These are phyloP conservation scores for Phytophthora megakarya DNA, from an alignment of 352 stramenopile genomes.

Conservation along the genomic window DNA sequence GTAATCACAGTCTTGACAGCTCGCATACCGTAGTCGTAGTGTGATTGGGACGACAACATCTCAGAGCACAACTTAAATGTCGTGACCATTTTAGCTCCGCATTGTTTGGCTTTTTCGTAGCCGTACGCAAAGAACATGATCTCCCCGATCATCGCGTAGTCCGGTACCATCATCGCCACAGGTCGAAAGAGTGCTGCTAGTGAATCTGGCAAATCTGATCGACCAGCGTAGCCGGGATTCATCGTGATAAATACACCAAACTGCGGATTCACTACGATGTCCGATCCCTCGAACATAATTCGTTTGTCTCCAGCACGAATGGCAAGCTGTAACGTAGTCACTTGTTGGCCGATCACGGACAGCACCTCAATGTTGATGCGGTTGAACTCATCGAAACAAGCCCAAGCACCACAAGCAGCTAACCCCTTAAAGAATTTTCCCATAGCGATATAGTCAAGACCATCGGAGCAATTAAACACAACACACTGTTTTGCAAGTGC, in stretches of 20 bases:
- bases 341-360: conserved; percentile 86
- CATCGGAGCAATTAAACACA: conserved; percentile 96
- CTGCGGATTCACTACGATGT: conserved; percentile 93
- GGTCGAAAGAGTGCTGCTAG: conserved; percentile 94
- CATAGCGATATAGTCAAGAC: conserved; percentile 96
- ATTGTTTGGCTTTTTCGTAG: conserved; percentile 93
- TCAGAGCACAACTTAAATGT: conserved; percentile 96
- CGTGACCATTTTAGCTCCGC: conserved; percentile 95
- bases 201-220: conserved; percentile 95
- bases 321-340: conserved; percentile 87
- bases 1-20: conserved; percentile 96
- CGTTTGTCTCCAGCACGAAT: conserved; percentile 87
- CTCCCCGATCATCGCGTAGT: conserved; percentile 96
- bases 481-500: conserved; percentile 95
- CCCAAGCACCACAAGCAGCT: conserved; percentile 92
- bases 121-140: conserved; percentile 97
- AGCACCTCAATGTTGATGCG: conserved; percentile 95
- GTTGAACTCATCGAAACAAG: conserved; percentile 97
- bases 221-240: conserved; percentile 95
- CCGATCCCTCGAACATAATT: conserved; percentile 94
- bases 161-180: conserved; percentile 97
- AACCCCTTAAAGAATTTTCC: conserved; percentile 94
- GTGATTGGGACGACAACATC: conserved; percentile 93
- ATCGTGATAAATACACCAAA: conserved; percentile 97
- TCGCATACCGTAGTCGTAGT: conserved; percentile 97